Evolutionary conservation across 2,329 filamentous ascomycete genomes (phyloP).

Genomic region (Xylaria sp.): DNA sequence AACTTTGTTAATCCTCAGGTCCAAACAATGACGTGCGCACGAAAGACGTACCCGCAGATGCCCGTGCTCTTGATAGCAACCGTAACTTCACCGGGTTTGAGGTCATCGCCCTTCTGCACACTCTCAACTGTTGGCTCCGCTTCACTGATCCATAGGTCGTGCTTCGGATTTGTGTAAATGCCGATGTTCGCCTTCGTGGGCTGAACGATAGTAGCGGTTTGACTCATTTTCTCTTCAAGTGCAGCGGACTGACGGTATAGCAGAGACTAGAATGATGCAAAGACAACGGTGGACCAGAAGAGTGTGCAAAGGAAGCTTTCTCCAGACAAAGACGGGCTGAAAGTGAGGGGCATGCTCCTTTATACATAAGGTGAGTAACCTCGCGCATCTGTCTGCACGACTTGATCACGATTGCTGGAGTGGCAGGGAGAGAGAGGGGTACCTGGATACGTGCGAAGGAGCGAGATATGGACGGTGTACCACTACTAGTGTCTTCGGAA

Average conservation of each 20-base stretch:
- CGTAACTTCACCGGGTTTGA: conserved; percentile 80
- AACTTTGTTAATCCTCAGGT: conserved; percentile 15
- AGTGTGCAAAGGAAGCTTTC: conserved; percentile 14
- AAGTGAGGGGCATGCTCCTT: conserved; percentile 24
- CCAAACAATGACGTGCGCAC: background rate
- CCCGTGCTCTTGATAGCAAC: conserved; percentile 89
- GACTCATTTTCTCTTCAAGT: conserved; percentile 24
- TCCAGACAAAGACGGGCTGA: conserved; percentile 14
- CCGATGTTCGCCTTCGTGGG: conserved; percentile 82
- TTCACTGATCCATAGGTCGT: conserved; percentile 84
- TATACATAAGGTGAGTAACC: conserved; percentile 5
- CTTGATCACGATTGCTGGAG: conserved; percentile 16
- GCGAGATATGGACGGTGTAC: too few species aligned
- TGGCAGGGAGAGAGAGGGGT: too few species aligned
- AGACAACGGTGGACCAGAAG: background rate
- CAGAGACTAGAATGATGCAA: conserved; percentile 10
- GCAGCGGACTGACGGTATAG: background rate
- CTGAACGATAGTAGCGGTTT: conserved; percentile 36
- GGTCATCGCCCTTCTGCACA: conserved; percentile 59
- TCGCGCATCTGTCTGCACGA: conserved; percentile 9
- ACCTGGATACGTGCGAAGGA: too few species aligned
- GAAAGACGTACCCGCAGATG: conserved; percentile 71
- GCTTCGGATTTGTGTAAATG: conserved; percentile 89
- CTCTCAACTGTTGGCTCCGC: conserved; percentile 71
- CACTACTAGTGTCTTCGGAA: too few species aligned